Evolutionary conservation across 164 flowering plant genomes (phyloP), one percentile per base, ranked within the genome.

Genomic region (Tinospora cordifolia): DNA sequence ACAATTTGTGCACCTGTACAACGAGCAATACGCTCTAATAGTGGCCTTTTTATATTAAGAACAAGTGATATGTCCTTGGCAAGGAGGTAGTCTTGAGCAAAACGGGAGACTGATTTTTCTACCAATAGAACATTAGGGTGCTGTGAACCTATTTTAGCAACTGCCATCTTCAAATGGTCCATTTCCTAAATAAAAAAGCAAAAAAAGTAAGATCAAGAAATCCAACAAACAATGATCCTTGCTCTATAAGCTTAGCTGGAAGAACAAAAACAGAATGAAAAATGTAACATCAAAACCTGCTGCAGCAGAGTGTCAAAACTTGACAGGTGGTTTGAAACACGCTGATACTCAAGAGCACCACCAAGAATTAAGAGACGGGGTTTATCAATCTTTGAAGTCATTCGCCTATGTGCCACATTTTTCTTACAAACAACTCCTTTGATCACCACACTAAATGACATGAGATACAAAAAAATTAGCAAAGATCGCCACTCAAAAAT

Each of bases 141-240:
- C 66, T 90, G 91, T 15, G 85, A 83, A 77, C 82, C 95, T 66
- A 94, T 94, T 83, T 86, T 91, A 69, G 97, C 87, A 74, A 94
- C 97, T 49, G 95, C 96, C 98, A 91, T 94, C 86, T 92, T 92
- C 74, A 94, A 77, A 82, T 92, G 95, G 69, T 91, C 97, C 92
- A 88, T 90, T 86, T 93, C 98, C 97, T 93, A 75, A 38, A 79
- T 14, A 62, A 39, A 59, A 36, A 64, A 36, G 47, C 46, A 54
- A 67, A 70, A 73, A 9, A 63, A 60, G 69, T 49, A 49, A 69
- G 60, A 25, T 51, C 68, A 72, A 66, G 68, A 59, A 57, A 68
- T 27, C 40, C 44, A 65, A 59, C 1, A 49, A 7, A 46, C 7
- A 21, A 66, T 21, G n/a, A 41, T 51, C 70, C 12, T 38, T 9